Base-by-base conservation (phyloP, 2,329 filamentous ascomycete species). In the Cladosporium cucumerinum region DNA sequence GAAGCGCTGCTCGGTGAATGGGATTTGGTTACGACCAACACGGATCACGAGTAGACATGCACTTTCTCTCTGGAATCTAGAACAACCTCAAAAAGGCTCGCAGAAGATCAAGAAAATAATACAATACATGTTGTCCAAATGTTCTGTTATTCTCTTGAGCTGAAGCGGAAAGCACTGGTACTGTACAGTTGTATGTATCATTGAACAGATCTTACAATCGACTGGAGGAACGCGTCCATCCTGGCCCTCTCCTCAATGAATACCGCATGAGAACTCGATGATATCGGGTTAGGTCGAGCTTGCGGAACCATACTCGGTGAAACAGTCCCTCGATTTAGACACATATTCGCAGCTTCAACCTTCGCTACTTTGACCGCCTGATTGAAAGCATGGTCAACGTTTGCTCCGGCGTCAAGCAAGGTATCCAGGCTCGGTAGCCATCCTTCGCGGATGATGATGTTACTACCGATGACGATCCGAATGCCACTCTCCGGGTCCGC, bases 391-490 rank as follows among this genome's bases (percentile, higher is more conserved):
- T 14, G 0, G n/a, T 14, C 30, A 14, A 26, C 10, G 26, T 65
- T 39, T 2, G 59, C 62, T 18, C 65, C 66, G 23, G 61, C 62
- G 2, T 65, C 36, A 12, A 66, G 49, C 0, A 68, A 48, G 5
- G 48, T 59, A 4, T 21, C 59, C 16, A 66, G 18, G 10, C 57
- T 52, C 7, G 66, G 61, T n/a, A 65, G 14, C 23, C 58, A 63
- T 8, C 60, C 46, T 6, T 26, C 14, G 16, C 36, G 36, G 36
- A 39, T 11, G 12, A 30, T 16, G 7, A 46, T 30, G 11, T 4
- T 26, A n/a, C 14, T 10, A 12, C 18, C 21, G 12, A 46, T 46
- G 11, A 23, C 26, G 6, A 16, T 34, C 8, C 25, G 7, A 12
- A 46, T n/a, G 18, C 36, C 36, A 10, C 12, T 49, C 3, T 59